Conservation (phyloP, 1,284 basidiomycete species). For the Ceratobasidium theobromae region DNA sequence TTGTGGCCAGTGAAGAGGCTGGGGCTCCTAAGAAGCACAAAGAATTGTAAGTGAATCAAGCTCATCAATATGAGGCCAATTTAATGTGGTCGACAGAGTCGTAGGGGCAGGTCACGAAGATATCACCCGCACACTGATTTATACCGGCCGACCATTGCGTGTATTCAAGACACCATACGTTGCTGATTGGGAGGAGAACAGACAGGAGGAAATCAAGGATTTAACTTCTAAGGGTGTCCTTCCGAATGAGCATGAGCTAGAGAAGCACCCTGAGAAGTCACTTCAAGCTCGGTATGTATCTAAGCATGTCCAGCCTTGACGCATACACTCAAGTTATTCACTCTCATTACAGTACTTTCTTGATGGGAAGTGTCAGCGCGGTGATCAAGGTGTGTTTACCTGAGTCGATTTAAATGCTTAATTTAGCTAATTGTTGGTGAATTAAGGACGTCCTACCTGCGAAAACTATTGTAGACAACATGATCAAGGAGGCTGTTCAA, state of each 20-base stretch:
- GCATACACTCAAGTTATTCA: neutral
- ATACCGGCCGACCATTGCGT: constrained; percentile 82
- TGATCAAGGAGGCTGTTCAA: constrained; percentile 69
- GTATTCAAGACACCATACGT: constrained; percentile 80
- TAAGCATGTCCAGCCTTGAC: neutral
- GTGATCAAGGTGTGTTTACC: constrained; percentile 55
- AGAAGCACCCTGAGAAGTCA: constrained; percentile 74
- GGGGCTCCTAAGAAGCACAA: constrained; percentile 81
- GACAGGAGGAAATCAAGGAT: constrained; percentile 71
- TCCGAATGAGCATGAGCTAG: constrained; percentile 68
- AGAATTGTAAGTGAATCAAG: constrained; percentile 48
- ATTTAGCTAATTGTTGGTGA: neutral
- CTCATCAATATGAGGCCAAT: constrained; percentile 36
- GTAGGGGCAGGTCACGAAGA: constrained; percentile 55
- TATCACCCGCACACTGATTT: constrained; percentile 76
- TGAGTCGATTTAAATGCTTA: neutral
- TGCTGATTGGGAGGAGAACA: constrained; percentile 72
- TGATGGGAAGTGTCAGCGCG: constrained; percentile 79
- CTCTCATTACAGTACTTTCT: constrained; percentile 51
- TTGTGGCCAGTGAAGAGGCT: constrained; percentile 84
- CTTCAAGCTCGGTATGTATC: constrained; percentile 51
- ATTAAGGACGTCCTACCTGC: constrained; percentile 73
- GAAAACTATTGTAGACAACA: constrained; percentile 75
- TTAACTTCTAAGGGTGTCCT: constrained; percentile 76
- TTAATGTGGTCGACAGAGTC: constrained; percentile 51